These are phyloP conservation scores for Yamadazyma tumulicola DNA, from an alignment of 805 yeast genomes.

Conservation along the genomic window DNA sequence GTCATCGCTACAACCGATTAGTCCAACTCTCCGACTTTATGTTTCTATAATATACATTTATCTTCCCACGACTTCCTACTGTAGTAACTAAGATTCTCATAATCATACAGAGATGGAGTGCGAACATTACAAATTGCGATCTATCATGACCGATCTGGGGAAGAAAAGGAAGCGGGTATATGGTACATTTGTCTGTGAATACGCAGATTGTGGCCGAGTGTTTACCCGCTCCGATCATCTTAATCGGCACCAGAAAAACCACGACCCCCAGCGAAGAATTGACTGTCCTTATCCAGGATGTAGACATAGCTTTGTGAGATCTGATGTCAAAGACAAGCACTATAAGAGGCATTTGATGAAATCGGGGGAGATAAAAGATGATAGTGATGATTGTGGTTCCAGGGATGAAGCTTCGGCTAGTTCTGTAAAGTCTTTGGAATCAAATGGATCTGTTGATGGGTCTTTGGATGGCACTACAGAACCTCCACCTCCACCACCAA, in stretches of 20 bases:
- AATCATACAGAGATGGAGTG: not conserved
- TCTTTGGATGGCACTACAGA: no score
- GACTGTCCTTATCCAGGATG: constrained; percentile 19
- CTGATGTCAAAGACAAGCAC: constrained; percentile 22
- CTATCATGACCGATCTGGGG: constrained; percentile 6
- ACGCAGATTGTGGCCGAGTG: constrained; percentile 46
- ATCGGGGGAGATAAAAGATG: not conserved
- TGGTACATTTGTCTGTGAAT: constrained; percentile 34
- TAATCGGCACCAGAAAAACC: constrained; percentile 60
- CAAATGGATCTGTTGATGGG: no score
- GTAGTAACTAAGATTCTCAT: no score
- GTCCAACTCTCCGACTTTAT: no score
- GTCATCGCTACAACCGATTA: constrained; percentile 38
- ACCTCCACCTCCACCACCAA: no score
- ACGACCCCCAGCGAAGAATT: constrained; percentile 19
- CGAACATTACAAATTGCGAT: not conserved
- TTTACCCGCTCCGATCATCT: constrained; percentile 60
- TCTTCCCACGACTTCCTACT: no score
- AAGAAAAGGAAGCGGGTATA: constrained; percentile 17
- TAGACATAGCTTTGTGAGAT: constrained; percentile 15
- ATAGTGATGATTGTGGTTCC: not conserved
- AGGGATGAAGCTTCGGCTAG: not conserved
- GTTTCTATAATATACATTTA: no score
- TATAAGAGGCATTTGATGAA: constrained; percentile 14
- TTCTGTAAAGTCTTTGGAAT: not conserved